A percentile compares a stretch with the other conserved stretches of the same genome.
phyloP scores from a whole-genome alignment of 495 filamentous ascomycete genomes.

The Tetracladium marchalianum region DNA sequence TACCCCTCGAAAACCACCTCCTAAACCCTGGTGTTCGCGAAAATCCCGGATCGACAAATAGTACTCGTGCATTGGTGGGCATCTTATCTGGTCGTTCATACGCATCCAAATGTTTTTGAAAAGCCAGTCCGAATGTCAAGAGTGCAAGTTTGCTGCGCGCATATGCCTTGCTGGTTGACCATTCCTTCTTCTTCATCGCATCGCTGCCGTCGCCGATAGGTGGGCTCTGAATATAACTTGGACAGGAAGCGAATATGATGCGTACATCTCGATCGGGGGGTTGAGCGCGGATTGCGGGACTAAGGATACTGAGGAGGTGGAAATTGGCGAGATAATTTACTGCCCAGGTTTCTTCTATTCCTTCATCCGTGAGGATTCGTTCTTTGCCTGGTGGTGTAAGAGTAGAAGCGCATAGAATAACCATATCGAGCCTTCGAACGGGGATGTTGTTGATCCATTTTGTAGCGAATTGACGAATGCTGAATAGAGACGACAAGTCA shows the following conservation, averaged over 20 bases:
- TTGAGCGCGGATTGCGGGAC: slow-evolving; percentile 78
- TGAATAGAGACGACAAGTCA: slow-evolving; percentile 77
- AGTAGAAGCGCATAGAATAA: slow-evolving; percentile 76
- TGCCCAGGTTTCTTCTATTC: slow-evolving; percentile 81
- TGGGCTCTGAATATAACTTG: slow-evolving; percentile 67
- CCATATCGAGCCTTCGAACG: slow-evolving; percentile 82
- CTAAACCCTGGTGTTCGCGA: slow-evolving; percentile 77
- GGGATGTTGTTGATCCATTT: slow-evolving; percentile 97
- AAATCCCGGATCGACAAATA: slow-evolving; percentile 79
- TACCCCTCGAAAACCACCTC: slow-evolving; percentile 76
- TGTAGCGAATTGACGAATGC: slow-evolving; percentile 88
- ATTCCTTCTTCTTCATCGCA: slow-evolving; percentile 33
- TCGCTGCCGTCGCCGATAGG: slow-evolving; percentile 37
- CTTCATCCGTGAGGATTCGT: slow-evolving; percentile 54
- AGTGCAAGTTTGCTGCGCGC: slow-evolving; percentile 81
- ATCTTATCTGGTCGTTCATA: slow-evolving; percentile 74
- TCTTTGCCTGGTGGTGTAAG: slow-evolving; percentile 52
- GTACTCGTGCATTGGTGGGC: slow-evolving; percentile 67
- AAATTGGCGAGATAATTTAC: slow-evolving; percentile 95
- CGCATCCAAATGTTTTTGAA: slow-evolving; percentile 76
- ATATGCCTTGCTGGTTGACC: slow-evolving; percentile 51
- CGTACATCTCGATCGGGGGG: slow-evolving; percentile 89
- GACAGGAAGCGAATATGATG: slow-evolving; percentile 77
- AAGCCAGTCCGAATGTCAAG: slow-evolving; percentile 77
- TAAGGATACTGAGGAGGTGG: slow-evolving; percentile 83